Evolutionary conservation across 768 basidiomycete genomes (phyloP), one percentile per base, ranked within the genome.

Genomic region (Tricholoma furcatifolium): DNA sequence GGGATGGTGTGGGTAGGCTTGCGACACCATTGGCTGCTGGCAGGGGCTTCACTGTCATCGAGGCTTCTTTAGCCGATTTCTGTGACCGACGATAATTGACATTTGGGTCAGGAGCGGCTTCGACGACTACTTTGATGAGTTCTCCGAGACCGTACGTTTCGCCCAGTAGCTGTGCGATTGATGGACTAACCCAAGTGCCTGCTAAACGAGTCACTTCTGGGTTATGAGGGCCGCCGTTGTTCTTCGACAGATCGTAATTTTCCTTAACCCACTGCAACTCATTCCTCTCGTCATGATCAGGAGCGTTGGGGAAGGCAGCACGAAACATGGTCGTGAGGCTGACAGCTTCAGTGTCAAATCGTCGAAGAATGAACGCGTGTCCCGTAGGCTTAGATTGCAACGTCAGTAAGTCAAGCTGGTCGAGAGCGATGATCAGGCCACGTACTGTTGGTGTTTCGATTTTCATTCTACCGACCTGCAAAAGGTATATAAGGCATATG

Each of bases 281-380:
- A 11, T 70, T 72, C 67, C 82, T 86, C 69, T 98, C 94, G 15
- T 87, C 84, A 43, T 78, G 73, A 1, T 93, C 91, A 39, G 75
- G 73, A 3, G 93, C 89, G 35, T 77, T 81, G 9, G 94, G 94
- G 68, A 93, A 98, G 0, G 93, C 93, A 7, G 93, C 93, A 53
- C 93, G 90, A 74, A 91, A 96, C 93, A 98, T 96, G 51, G 94
- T 96, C 9, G 94, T 96, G 9, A 94, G 81, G 58, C 87, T 90
- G 70, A 98, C 82, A 17, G 93, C 93, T 54, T 90, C 87, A 3
- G 94, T 96, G 70, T 98, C 95, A 61, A 90, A 94, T 50, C 95
- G 85, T 41, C 94, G 84, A 32, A 98, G 85, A 65, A 98, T 91
- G 67, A 97, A 98, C 20, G 95, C 93, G 70, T 98, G 94, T 32